Evolutionary conservation across 2,329 filamentous ascomycete species (phyloP).

Genomic region (Geosmithia morbida): DNA sequence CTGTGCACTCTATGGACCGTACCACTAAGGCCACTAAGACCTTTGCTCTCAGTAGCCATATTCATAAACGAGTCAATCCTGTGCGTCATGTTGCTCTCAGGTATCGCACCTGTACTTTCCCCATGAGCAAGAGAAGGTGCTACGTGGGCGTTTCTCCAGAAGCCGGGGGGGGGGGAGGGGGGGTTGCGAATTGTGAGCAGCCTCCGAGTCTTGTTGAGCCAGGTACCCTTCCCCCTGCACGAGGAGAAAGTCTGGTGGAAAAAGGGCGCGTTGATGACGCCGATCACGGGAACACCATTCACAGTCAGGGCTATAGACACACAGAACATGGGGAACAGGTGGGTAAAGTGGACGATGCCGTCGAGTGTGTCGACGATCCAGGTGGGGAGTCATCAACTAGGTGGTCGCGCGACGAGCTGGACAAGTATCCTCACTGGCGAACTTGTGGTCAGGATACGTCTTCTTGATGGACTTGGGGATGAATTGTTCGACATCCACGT

Average conservation of each 20-base stretch:
- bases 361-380: constrained; percentile 70
- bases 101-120: constrained; percentile 60
- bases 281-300: constrained; percentile 44
- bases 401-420: constrained; percentile 54
- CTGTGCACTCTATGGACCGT: constrained; percentile 70
- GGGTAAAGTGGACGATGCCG: constrained; percentile 70
- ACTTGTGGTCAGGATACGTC: constrained; percentile 55
- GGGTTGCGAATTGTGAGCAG: constrained; percentile 51
- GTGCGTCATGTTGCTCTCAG: constrained; percentile 52
- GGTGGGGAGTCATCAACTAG: constrained; percentile 47
- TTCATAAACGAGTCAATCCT: constrained; percentile 66
- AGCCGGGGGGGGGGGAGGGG: constrained; percentile 50
- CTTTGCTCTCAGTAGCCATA: constrained; percentile 53
- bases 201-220: constrained; percentile 47
- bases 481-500: constrained; percentile 54
- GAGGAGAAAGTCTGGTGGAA: constrained; percentile 56
- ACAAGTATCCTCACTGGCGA: constrained; percentile 67
- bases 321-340: constrained; percentile 71
- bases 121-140: constrained; percentile 66
- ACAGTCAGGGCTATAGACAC: constrained; percentile 60
- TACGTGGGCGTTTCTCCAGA: constrained; percentile 48
- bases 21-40: constrained; percentile 50
- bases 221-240: constrained; percentile 51
- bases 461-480: constrained; percentile 43
- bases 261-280: constrained; percentile 60